Conservation (phyloP, 2,329 filamentous ascomycete genomes). For the Aspergillus pseudoglaucus region DNA sequence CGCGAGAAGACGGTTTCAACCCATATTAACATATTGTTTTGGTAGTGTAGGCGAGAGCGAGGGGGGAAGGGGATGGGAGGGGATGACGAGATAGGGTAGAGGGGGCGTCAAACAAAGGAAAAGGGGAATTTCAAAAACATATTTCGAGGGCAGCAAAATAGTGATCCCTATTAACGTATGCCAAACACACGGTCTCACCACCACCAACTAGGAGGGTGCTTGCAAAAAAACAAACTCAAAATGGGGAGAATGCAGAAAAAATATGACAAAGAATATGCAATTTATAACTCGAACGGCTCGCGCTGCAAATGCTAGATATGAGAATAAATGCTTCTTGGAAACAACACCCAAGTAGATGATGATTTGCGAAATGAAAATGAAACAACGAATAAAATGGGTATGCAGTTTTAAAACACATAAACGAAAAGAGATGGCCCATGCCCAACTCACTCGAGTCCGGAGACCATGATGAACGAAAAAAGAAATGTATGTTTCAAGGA, state of each 20-base stretch:
- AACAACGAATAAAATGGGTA: constrained; percentile 28
- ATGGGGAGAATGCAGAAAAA: constrained; percentile 8
- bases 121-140: not conserved
- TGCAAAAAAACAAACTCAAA: not conserved
- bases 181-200: not conserved
- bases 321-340: constrained; percentile 19
- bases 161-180: not conserved
- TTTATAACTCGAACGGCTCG: constrained; percentile 32
- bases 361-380: constrained; percentile 23
- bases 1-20: too few species aligned
- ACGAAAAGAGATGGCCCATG: constrained; percentile 14
- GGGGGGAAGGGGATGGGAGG: not conserved
- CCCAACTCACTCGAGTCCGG: constrained; percentile 1
- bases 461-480: constrained; percentile 4
- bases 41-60: too few species aligned
- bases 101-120: not conserved
- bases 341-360: constrained; percentile 27
- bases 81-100: too few species aligned
- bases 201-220: not conserved
- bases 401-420: constrained; percentile 27
- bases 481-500: constrained; percentile 5
- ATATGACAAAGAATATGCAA: constrained; percentile 17
- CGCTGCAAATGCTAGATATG: constrained; percentile 43
- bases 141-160: not conserved
- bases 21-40: too few species aligned